These are phyloP conservation scores for Panus rudis DNA, from an alignment of 768 basidiomycete genomes.

Conservation along the genomic window DNA sequence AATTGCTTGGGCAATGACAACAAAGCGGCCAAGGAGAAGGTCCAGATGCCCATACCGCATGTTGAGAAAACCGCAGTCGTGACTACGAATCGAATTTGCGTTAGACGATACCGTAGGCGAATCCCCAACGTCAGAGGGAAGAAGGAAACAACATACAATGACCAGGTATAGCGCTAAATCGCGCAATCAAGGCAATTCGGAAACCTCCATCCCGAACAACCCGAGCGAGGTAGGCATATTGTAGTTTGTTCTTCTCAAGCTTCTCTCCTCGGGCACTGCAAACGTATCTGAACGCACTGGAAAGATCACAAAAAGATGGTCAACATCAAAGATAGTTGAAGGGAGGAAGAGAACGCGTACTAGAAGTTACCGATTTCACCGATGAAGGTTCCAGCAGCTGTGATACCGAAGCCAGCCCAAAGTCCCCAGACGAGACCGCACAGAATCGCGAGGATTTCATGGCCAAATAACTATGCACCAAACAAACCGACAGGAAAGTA, in stretches of 20 bases:
- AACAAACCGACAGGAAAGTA: neutral
- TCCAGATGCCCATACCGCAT: conserved; percentile 78
- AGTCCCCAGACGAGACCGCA: conserved; percentile 91
- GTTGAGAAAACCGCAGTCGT: conserved; percentile 85
- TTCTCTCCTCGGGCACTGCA: conserved; percentile 73
- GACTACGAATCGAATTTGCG: conserved; percentile 38
- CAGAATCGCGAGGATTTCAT: conserved; percentile 84
- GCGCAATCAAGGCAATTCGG: conserved; percentile 69
- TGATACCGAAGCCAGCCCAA: conserved; percentile 82
- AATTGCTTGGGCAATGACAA: conserved; percentile 88
- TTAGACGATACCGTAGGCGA: conserved; percentile 1
- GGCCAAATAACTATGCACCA: conserved; percentile 87
- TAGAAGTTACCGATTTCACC: conserved; percentile 88
- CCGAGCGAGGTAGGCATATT: conserved; percentile 41
- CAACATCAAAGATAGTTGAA: neutral
- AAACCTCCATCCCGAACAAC: conserved; percentile 86
- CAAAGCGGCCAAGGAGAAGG: conserved; percentile 74
- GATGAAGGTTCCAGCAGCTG: conserved; percentile 72
- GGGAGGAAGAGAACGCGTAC: conserved; percentile 34
- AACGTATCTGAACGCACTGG: conserved; percentile 77
- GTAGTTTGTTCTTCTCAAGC: conserved; percentile 35
- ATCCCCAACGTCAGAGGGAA: neutral
- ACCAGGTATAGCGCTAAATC: conserved; percentile 78
- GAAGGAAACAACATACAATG: conserved; percentile 50
- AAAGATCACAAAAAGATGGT: neutral